Conservation (phyloP, 176 grass and related monocot genomes). For the Sorghum bicolor region DNA sequence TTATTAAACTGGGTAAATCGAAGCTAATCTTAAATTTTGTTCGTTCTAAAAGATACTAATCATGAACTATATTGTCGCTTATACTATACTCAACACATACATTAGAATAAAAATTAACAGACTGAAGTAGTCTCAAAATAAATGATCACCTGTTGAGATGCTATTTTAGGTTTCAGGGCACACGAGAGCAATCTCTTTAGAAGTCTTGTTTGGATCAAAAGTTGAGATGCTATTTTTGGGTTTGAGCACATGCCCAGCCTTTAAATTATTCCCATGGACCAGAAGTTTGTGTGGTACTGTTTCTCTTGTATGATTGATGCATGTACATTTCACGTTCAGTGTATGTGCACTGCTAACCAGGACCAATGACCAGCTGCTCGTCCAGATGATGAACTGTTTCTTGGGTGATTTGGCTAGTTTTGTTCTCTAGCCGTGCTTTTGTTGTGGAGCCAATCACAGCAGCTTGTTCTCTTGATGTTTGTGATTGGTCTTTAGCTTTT, state of each 20-base stretch:
- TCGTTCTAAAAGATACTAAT: background rate
- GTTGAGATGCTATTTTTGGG: conserved; percentile 9
- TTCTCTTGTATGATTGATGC: conserved; percentile 30
- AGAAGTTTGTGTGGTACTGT: conserved; percentile 17
- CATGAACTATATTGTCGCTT: background rate
- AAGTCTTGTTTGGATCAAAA: background rate
- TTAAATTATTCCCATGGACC: conserved; percentile 31
- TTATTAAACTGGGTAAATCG: background rate
- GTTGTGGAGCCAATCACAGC: too few relatives aligned
- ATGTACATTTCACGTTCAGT: conserved; percentile 21
- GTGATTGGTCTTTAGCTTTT: too few relatives aligned
- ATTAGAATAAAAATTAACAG: background rate
- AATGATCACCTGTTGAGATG: background rate
- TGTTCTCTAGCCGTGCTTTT: too few relatives aligned
- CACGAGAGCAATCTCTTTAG: background rate
- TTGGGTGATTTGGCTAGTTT: too few relatives aligned
- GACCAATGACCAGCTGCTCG: conserved; percentile 27
- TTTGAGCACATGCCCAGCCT: background rate
- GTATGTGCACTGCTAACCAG: conserved; percentile 29
- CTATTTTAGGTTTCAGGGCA: background rate
- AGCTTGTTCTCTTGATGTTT: too few relatives aligned
- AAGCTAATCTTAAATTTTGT: background rate
- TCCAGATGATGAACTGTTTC: too few relatives aligned
- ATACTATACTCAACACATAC: background rate
- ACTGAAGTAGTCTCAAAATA: background rate